A percentile compares a stretch with the other conserved stretches of the same genome.
Conservation (phyloP, 208 protist species). For the Trypanosoma congolense region DNA sequence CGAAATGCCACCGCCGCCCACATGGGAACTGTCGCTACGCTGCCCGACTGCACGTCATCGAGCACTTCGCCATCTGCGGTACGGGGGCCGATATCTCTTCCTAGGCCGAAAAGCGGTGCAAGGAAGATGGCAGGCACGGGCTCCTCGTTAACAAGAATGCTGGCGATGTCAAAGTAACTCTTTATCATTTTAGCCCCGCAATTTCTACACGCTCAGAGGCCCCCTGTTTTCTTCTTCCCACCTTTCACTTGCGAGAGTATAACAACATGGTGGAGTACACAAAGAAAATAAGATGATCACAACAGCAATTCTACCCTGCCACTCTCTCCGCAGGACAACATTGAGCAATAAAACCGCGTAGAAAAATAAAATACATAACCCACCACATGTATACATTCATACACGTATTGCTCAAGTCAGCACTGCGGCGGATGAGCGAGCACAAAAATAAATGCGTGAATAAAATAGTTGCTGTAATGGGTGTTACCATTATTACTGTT, state of each 20-base stretch:
- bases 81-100: slow-evolving; percentile 35
- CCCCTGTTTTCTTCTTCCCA: not conserved
- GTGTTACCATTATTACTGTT: too few species aligned
- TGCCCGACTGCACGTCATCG: slow-evolving; percentile 42
- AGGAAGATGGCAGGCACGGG: slow-evolving; percentile 52
- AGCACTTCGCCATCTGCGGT: slow-evolving; percentile 35
- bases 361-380: too few species aligned
- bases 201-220: not conserved
- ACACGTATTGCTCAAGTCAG: too few species aligned
- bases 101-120: slow-evolving; percentile 47
- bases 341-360: too few species aligned
- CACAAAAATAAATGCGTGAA: too few species aligned
- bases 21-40: slow-evolving; percentile 45
- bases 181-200: slow-evolving; percentile 45
- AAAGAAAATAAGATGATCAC: too few species aligned
- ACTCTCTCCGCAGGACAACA: too few species aligned
- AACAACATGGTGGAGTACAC: too few species aligned
- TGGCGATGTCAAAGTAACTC: slow-evolving; percentile 67
- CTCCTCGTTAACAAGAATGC: slow-evolving; percentile 46
- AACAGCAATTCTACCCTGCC: too few species aligned
- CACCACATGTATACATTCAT: too few species aligned
- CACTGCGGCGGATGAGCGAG: too few species aligned
- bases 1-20: slow-evolving; percentile 61
- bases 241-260: not conserved
- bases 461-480: too few species aligned